Percentiles rank a stretch among this genome's conserved stretches.
Conservation (phyloP, 495 filamentous ascomycete genomes). For the Paragyromitra xinjiangensis region DNA sequence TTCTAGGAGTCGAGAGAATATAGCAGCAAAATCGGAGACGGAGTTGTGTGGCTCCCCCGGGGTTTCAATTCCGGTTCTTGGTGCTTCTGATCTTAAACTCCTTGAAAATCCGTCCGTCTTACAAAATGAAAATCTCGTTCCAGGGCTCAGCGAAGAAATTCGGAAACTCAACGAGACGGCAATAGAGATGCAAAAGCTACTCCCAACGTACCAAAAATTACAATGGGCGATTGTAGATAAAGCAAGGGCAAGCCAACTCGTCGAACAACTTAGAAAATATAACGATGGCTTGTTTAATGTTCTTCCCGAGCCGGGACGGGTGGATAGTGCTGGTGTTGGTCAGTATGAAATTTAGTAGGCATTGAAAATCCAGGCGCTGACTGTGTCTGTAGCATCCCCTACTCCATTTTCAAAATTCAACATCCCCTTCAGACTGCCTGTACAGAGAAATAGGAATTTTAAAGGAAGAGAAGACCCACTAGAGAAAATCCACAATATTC, state of each 20-base stretch:
- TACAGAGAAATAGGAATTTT: constrained; percentile 32
- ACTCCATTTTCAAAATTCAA: constrained; percentile 32
- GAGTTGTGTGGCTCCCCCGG: background rate
- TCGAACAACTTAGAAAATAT: constrained; percentile 30
- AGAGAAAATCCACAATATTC: constrained; percentile 14
- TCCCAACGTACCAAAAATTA: constrained; percentile 23
- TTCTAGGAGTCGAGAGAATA: background rate
- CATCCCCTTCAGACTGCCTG: constrained; percentile 32
- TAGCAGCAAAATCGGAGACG: background rate
- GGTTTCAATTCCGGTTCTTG: background rate
- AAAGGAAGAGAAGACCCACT: constrained; percentile 32
- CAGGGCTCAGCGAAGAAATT: constrained; percentile 27
- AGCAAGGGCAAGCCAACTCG: constrained; percentile 1
- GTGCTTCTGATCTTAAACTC: background rate
- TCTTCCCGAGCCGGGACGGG: background rate
- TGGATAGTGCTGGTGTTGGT: background rate
- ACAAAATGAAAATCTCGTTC: background rate
- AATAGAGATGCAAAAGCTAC: constrained; percentile 18
- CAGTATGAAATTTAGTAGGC: background rate
- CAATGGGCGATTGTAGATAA: constrained; percentile 35
- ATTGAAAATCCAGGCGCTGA: background rate
- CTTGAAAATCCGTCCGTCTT: constrained; percentile 21
- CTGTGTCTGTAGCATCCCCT: background rate
- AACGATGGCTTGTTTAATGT: constrained; percentile 22
- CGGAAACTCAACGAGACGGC: background rate